Percentiles rank a stretch among this genome's conserved stretches.
Evolutionary conservation across 2,329 filamentous ascomycete species (phyloP).

Genomic region (Canariomyces notabilis): DNA sequence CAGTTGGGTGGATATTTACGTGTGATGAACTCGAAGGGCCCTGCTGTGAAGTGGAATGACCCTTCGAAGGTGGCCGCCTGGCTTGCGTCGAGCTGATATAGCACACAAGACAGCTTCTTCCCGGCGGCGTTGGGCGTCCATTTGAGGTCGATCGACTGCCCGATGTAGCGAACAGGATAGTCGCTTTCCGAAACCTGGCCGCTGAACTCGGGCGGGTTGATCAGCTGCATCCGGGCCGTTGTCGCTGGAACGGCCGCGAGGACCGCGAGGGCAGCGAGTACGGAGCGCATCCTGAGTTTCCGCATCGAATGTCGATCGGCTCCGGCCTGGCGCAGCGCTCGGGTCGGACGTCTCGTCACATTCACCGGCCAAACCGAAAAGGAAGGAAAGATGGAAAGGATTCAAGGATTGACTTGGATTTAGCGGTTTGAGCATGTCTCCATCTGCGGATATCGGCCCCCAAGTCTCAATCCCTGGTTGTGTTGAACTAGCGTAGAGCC

Average conservation of each 20-base stretch:
- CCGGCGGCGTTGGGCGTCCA: neutral
- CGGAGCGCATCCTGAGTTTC: too few relatives aligned
- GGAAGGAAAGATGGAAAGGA: too few relatives aligned
- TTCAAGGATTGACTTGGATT: too few relatives aligned
- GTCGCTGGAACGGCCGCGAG: neutral
- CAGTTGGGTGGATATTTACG: too few relatives aligned
- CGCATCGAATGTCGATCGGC: too few relatives aligned
- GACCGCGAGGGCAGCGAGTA: neutral
- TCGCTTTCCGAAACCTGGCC: neutral
- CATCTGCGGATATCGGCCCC: too few relatives aligned
- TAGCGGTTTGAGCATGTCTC: too few relatives aligned
- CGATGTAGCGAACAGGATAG: neutral
- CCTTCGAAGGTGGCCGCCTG: neutral
- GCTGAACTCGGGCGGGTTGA: neutral
- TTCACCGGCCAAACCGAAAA: too few relatives aligned
- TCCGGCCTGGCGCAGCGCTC: too few relatives aligned
- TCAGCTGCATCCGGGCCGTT: neutral
- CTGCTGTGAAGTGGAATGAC: neutral
- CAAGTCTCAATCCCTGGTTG: too few relatives aligned
- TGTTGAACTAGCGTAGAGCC: too few relatives aligned
- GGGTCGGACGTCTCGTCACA: too few relatives aligned
- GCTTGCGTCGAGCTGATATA: neutral
- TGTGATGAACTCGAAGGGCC: slow-evolving; percentile 3
- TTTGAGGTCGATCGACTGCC: neutral
- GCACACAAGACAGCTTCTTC: neutral